Percentiles rank a stretch among this genome's conserved stretches.
Evolutionary conservation across 306 rosid species (phyloP).

Genomic region (Inga oerstediana): DNA sequence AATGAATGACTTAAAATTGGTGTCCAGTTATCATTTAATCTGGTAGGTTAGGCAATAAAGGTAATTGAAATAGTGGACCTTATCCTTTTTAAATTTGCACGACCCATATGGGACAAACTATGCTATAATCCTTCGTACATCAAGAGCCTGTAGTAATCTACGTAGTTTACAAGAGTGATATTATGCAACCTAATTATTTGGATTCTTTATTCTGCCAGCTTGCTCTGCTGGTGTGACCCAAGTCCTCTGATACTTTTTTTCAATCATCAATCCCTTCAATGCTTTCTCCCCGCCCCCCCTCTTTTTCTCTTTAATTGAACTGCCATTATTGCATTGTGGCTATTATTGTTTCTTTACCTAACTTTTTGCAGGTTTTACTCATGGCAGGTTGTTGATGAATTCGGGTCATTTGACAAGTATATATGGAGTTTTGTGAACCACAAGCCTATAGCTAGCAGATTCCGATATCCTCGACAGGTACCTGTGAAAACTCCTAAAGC

Average conservation of each 20-base stretch:
- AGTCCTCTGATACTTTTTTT: slow-evolving; percentile 37
- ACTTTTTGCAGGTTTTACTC: slow-evolving; percentile 69
- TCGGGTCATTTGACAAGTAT: slow-evolving; percentile 72
- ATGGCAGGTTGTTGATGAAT: slow-evolving; percentile 78
- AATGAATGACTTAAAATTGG: slow-evolving; percentile 41
- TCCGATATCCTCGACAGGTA: slow-evolving; percentile 85
- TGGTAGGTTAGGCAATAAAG: slow-evolving; percentile 55
- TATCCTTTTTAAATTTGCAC: slow-evolving; percentile 35
- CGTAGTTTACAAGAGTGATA: slow-evolving; percentile 38
- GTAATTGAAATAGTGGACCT: slow-evolving; percentile 62
- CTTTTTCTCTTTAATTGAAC: neutral
- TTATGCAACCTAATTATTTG: slow-evolving; percentile 52
- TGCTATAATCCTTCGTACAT: slow-evolving; percentile 31
- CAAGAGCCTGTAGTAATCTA: slow-evolving; percentile 31
- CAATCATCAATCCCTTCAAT: slow-evolving; percentile 32
- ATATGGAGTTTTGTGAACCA: slow-evolving; percentile 84
- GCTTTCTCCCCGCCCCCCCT: neutral
- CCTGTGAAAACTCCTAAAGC: slow-evolving; percentile 84
- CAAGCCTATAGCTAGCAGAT: slow-evolving; percentile 67
- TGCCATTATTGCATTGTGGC: slow-evolving; percentile 37
- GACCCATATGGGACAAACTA: slow-evolving; percentile 48
- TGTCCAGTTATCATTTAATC: slow-evolving; percentile 46
- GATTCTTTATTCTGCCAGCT: slow-evolving; percentile 53
- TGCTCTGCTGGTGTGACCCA: slow-evolving; percentile 47
- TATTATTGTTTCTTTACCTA: slow-evolving; percentile 49